Conservation (phyloP, 345 rosid species). For the Pelargonium nanum region DNA sequence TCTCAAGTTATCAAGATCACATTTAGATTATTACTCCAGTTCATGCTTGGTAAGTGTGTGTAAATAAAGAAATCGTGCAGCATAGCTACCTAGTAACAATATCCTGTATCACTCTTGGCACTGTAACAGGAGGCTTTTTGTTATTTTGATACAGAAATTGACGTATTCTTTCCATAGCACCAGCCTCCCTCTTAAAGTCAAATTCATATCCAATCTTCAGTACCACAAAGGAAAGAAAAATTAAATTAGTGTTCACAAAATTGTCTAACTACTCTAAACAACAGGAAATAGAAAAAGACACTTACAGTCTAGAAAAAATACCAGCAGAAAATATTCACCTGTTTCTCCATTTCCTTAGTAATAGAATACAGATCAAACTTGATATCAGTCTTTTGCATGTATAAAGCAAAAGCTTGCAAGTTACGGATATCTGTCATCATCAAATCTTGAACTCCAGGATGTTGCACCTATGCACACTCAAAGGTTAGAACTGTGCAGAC, state of each 20-base stretch:
- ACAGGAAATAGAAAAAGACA: not conserved
- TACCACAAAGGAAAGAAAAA: slow-evolving; percentile 12
- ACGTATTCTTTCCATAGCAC: slow-evolving; percentile 75
- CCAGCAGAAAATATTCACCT: slow-evolving; percentile 29
- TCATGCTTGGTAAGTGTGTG: not conserved
- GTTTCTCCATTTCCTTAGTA: slow-evolving; percentile 91
- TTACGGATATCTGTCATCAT: slow-evolving; percentile 95
- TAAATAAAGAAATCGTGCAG: not conserved
- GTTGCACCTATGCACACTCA: slow-evolving; percentile 62
- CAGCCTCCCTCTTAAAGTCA: slow-evolving; percentile 79
- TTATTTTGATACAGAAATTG: slow-evolving; percentile 62
- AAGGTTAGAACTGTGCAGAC: slow-evolving; percentile 16
- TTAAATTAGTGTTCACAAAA: too few relatives aligned
- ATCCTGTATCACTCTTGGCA: slow-evolving; percentile 52
- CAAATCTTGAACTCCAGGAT: slow-evolving; percentile 75
- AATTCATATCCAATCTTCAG: slow-evolving; percentile 88
- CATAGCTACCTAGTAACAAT: slow-evolving; percentile 61
- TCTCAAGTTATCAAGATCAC: not conserved
- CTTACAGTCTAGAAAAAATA: not conserved
- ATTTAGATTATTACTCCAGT: not conserved
- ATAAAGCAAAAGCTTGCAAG: slow-evolving; percentile 82
- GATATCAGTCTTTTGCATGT: slow-evolving; percentile 84
- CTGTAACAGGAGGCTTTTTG: slow-evolving; percentile 68
- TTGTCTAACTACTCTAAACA: not conserved
- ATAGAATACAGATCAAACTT: slow-evolving; percentile 76